Base-by-base conservation (phyloP, 78 protist genomes). In the Dictyostelium firmibasis region DNA sequence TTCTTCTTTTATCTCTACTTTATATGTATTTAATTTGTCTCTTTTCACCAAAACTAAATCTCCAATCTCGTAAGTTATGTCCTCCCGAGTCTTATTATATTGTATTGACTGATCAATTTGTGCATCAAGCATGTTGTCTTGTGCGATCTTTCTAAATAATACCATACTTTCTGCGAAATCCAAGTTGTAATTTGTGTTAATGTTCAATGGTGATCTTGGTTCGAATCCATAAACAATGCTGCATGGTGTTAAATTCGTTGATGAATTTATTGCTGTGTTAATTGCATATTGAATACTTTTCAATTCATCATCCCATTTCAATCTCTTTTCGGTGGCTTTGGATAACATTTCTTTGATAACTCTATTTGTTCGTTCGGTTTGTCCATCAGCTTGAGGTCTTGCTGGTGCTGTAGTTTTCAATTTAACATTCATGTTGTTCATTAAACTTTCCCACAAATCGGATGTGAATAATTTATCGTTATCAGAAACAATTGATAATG, bases 351-450 rank as follows among this genome's bases (percentile, higher is more conserved):
- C 70, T 2, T 47, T 4, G 1, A 78, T 27, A 0, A 27, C 20
- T 47, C 84, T 50, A 8, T 85, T 74, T 0, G 20, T 47, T 2
- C 60, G 23, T 23, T 86, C 92, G 0, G 92, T 60, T 20, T 86
- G 92, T 18, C 92, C 92, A 47, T 86, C 92, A 3, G 84, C 84
- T 10, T 74, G 85, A 1, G 92, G 50, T 25, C 84, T 1, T 6
- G 35, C 78, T 10, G 85, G 83, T 9, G 33, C 50, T 4, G 92
- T 76, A 3, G 78, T 43, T 1, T 74, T 76, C 2, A 86, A 7
- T 5, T n/a, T 44, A 0, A 69, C 60, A 0, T 69, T 69, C 0
- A 62, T 8, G 13, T 20, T 11, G 3, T 50, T 76, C 85, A 86
- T 76, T 2, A 36, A 4, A 4, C 1, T 6, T 3, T 6, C 0